Percentiles rank a stretch among this genome's conserved stretches.
These are phyloP conservation scores for Fusarium citri DNA, from an alignment of 2,329 filamentous ascomycete genomes.

Conservation along the genomic window DNA sequence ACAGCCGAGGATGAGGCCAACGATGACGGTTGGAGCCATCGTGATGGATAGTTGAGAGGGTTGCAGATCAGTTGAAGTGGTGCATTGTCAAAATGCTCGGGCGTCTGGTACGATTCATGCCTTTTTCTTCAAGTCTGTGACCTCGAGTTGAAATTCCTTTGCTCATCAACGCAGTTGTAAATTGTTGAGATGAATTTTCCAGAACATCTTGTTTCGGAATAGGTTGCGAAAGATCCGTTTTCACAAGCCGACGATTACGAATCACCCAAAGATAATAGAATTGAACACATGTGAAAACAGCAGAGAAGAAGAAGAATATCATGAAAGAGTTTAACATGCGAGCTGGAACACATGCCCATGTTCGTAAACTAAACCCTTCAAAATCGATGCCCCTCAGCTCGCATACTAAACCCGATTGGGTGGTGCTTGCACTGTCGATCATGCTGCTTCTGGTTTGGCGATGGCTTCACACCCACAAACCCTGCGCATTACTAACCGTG, in stretches of 20 bases:
- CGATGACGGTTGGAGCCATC: constrained; percentile 3
- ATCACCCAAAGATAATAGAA: background rate
- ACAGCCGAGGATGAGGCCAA: constrained; percentile 28
- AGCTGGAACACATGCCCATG: background rate
- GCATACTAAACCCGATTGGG: constrained; percentile 43
- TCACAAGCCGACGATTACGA: too few relatives aligned
- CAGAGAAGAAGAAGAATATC: background rate
- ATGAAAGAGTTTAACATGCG: background rate
- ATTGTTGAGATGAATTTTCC: background rate
- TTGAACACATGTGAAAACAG: constrained; percentile 6
- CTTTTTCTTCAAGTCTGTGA: background rate
- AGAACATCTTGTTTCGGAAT: constrained; percentile 19
- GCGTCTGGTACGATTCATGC: background rate
- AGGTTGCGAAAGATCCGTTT: constrained; percentile 33
- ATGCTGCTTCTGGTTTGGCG: background rate
- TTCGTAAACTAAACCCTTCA: background rate
- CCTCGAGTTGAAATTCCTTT: background rate
- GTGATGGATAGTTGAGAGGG: background rate
- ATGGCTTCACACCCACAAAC: constrained; percentile 3
- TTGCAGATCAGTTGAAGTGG: background rate
- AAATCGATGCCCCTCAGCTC: constrained; percentile 12
- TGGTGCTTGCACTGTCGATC: constrained; percentile 31
- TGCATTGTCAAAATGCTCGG: background rate
- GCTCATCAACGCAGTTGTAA: background rate
- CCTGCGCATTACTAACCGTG: background rate